phyloP scores from a whole-genome alignment of 169 alveolate genomes.

The Prorocentrum cordatum region DNA sequence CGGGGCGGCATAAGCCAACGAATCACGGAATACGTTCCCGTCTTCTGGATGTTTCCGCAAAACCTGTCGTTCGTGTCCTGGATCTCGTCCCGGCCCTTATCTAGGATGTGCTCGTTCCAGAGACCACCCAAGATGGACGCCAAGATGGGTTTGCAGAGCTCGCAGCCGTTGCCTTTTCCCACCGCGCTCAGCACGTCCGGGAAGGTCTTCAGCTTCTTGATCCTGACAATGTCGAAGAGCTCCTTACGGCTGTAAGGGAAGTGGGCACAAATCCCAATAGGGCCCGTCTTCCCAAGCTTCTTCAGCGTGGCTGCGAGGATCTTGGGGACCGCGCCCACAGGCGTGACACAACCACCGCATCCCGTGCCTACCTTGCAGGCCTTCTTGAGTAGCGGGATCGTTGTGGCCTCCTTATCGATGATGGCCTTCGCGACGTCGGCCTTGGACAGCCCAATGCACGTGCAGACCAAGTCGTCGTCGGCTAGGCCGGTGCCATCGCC shows the following conservation, averaged over 20 bases:
- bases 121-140: slow-evolving; percentile 26
- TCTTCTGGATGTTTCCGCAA: slow-evolving; percentile 52
- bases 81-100: not conserved
- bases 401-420: slow-evolving; percentile 4
- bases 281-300: not conserved
- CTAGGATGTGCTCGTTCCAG: slow-evolving; percentile 34
- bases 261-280: slow-evolving; percentile 5
- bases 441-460: slow-evolving; percentile 10
- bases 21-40: slow-evolving; percentile 44
- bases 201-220: not conserved
- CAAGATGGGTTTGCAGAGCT: slow-evolving; percentile 32
- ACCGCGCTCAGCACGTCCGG: not conserved
- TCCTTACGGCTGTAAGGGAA: slow-evolving; percentile 7
- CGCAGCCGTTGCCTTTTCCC: slow-evolving; percentile 8
- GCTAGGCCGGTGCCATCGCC: slow-evolving; percentile 25
- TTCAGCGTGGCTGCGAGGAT: slow-evolving; percentile 16
- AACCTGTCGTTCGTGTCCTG: slow-evolving; percentile 65
- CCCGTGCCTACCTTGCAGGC: slow-evolving; percentile 36
- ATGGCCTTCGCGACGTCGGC: slow-evolving; percentile 4
- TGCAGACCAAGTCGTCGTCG: slow-evolving; percentile 29
- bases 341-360: slow-evolving; percentile 38
- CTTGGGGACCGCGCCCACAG: slow-evolving; percentile 29
- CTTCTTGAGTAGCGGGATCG: slow-evolving; percentile 22
- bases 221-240: not conserved
- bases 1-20: too few relatives aligned